phyloP scores from a whole-genome alignment of 2,329 filamentous ascomycete genomes.

The Xylaria sp. region DNA sequence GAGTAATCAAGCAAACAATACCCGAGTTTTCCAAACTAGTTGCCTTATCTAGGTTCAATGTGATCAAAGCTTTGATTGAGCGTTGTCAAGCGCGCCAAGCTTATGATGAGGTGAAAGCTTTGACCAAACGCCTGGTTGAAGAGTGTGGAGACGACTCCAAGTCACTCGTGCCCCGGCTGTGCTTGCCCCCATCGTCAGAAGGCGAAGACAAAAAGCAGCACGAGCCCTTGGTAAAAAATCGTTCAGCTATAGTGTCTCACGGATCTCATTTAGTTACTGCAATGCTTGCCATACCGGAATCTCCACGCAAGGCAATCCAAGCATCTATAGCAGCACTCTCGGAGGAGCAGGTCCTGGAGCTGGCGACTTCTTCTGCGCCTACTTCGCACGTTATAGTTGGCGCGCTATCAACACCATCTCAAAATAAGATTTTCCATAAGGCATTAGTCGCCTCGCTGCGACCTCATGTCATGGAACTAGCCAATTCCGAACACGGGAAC shows the following conservation, averaged over 20 bases:
- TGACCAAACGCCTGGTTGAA: conserved; percentile 61
- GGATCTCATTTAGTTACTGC: conserved; percentile 83
- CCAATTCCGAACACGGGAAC: conserved; percentile 62
- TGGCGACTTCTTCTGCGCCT: conserved; percentile 68
- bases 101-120: conserved; percentile 60
- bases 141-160: conserved; percentile 61
- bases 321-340: conserved; percentile 72
- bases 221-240: conserved; percentile 65
- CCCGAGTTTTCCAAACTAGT: conserved; percentile 80
- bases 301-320: conserved; percentile 76
- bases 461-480: conserved; percentile 59
- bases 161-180: conserved; percentile 62
- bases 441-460: conserved; percentile 60
- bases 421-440: conserved; percentile 67
- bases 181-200: conserved; percentile 54
- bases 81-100: conserved; percentile 77
- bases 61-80: conserved; percentile 85
- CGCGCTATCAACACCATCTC: conserved; percentile 60
- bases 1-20: conserved; percentile 76
- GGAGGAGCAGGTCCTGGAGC: conserved; percentile 65
- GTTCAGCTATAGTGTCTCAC: conserved; percentile 68
- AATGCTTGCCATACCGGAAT: conserved; percentile 79
- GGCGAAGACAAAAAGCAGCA: conserved; percentile 51
- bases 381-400: conserved; percentile 63
- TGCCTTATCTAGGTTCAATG: conserved; percentile 78